Evolutionary conservation across 257 asterid species (phyloP).

Genomic region (Datura wrightii): DNA sequence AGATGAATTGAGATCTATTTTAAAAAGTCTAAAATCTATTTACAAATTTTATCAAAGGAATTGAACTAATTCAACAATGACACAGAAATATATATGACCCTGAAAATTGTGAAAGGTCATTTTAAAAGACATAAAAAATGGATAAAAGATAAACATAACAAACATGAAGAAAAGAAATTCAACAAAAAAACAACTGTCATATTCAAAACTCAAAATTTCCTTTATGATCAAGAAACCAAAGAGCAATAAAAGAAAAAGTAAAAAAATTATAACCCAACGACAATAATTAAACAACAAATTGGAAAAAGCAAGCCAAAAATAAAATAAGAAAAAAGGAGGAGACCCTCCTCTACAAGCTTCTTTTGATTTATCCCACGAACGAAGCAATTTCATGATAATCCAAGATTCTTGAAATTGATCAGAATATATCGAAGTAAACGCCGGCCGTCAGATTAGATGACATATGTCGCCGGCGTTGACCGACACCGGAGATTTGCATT

Average conservation of each 20-base stretch:
- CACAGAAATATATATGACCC: background rate
- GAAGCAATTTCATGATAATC: background rate
- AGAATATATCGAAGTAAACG: background rate
- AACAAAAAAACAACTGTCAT: background rate
- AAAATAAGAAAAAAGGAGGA: background rate
- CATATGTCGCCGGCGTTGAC: slow-evolving; percentile 61
- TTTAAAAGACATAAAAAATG: background rate
- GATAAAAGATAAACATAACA: background rate
- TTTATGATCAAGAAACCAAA: background rate
- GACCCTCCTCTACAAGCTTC: slow-evolving; percentile 2
- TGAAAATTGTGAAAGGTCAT: background rate
- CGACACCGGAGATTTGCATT: slow-evolving; percentile 47
- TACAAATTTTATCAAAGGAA: no score
- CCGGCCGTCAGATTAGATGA: slow-evolving; percentile 59
- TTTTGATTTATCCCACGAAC: slow-evolving; percentile 10
- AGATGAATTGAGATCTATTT: background rate
- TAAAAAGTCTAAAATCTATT: no score
- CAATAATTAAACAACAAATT: background rate
- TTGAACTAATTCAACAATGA: background rate
- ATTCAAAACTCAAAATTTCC: background rate
- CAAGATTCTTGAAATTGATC: slow-evolving; percentile 30
- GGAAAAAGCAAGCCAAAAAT: background rate
- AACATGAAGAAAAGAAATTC: background rate
- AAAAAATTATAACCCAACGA: background rate
- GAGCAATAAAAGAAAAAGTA: background rate